These are phyloP conservation scores for Penicillium antarcticum DNA, from an alignment of 495 filamentous ascomycete species.

Conservation along the genomic window DNA sequence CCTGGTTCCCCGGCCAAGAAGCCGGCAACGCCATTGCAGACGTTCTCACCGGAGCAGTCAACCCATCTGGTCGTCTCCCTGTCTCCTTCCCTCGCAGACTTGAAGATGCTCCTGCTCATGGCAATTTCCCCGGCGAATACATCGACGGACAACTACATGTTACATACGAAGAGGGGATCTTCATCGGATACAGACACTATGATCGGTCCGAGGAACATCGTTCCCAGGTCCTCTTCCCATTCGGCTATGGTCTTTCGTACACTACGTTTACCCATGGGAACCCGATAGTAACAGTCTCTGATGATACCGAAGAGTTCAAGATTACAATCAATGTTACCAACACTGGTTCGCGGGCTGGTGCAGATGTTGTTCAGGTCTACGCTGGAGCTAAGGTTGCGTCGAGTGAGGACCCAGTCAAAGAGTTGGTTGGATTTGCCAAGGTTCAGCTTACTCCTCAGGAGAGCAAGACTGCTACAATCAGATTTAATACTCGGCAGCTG, in stretches of 20 bases:
- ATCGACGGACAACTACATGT: conserved; percentile 61
- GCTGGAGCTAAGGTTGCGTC: conserved; percentile 37
- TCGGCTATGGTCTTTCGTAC: conserved; percentile 77
- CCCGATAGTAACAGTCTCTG: conserved; percentile 55
- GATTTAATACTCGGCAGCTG: conserved; percentile 33
- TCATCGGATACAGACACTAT: conserved; percentile 82
- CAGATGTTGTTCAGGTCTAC: conserved; percentile 76
- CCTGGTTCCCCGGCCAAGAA: conserved; percentile 79
- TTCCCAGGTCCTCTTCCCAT: conserved; percentile 65
- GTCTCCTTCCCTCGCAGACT: conserved; percentile 74
- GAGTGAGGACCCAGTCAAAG: conserved; percentile 53
- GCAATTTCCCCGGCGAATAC: conserved; percentile 61
- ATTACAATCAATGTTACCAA: conserved; percentile 65
- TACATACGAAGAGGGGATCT: conserved; percentile 69
- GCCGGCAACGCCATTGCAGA: conserved; percentile 76
- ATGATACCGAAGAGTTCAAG: conserved; percentile 45
- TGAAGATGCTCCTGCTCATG: conserved; percentile 65
- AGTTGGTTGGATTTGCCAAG: conserved; percentile 68
- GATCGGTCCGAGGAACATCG: conserved; percentile 57
- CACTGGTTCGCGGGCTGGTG: conserved; percentile 59
- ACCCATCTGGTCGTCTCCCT: conserved; percentile 70
- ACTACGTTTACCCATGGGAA: background rate
- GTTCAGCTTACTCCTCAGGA: conserved; percentile 57
- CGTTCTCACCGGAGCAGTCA: conserved; percentile 73
- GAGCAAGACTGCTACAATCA: conserved; percentile 53